These are phyloP conservation scores for Coelastrella sp. DNA, from an alignment of 139 green algal genomes.

Conservation along the genomic window DNA sequence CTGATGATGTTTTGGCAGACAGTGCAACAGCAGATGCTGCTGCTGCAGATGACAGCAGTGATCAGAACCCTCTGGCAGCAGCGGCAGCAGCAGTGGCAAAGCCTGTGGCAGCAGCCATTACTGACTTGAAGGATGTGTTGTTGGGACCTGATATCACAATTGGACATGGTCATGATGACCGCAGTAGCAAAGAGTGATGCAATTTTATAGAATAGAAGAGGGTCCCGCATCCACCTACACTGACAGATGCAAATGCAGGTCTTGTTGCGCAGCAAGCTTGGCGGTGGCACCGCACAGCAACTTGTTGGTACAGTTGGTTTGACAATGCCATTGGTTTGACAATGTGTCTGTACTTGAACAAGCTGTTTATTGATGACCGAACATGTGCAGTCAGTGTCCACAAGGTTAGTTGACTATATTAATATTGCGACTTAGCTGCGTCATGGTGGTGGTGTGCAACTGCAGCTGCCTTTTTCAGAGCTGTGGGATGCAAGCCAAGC, in stretches of 20 bases:
- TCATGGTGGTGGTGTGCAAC: too few species aligned
- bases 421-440: too few species aligned
- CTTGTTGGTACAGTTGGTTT: too few species aligned
- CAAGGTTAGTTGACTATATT: too few species aligned
- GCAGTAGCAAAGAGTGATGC: not conserved
- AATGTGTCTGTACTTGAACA: too few species aligned
- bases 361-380: too few species aligned
- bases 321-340: too few species aligned
- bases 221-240: too few species aligned
- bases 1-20: not conserved
- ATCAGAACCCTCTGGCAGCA: conserved; percentile 5
- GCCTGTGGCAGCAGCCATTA: not conserved
- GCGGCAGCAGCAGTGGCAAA: conserved; percentile 9
- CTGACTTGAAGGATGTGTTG: conserved; percentile 34
- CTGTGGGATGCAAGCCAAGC: not conserved
- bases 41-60: not conserved
- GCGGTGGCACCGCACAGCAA: too few species aligned
- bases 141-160: conserved; percentile 15
- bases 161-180: not conserved
- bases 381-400: too few species aligned
- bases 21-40: not conserved
- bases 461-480: not conserved
- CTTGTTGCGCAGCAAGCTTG: too few species aligned
- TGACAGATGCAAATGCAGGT: too few species aligned
- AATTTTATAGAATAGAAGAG: not conserved